Evolutionary conservation across 352 stramenopile genomes (phyloP).

Genomic region (Phytopythium vexans): DNA sequence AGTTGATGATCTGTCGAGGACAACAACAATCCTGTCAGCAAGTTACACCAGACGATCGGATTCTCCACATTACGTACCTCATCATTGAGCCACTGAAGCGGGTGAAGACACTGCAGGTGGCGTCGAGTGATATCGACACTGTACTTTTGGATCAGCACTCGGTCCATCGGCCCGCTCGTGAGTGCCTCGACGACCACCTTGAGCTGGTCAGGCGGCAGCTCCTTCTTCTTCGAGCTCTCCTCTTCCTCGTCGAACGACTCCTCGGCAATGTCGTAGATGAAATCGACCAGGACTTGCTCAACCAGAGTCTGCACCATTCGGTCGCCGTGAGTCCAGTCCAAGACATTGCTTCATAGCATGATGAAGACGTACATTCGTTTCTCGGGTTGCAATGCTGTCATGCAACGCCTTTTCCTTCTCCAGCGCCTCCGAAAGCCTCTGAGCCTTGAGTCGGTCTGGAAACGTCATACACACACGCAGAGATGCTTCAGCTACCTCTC

Average conservation of each 20-base stretch:
- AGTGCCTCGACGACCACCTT: slow-evolving; percentile 57
- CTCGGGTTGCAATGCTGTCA: slow-evolving; percentile 33
- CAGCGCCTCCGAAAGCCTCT: slow-evolving; percentile 31
- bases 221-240: slow-evolving; percentile 36
- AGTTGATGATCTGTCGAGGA: slow-evolving; percentile 70
- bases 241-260: slow-evolving; percentile 57
- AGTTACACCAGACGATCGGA: not conserved
- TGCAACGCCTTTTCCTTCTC: slow-evolving; percentile 41
- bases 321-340: not conserved
- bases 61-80: slow-evolving; percentile 31
- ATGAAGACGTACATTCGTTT: slow-evolving; percentile 30
- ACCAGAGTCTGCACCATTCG: slow-evolving; percentile 34
- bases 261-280: slow-evolving; percentile 51
- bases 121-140: slow-evolving; percentile 76
- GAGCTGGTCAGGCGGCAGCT: slow-evolving; percentile 63
- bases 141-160: slow-evolving; percentile 79
- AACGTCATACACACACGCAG: not conserved
- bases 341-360: not conserved
- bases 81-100: slow-evolving; percentile 76
- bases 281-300: slow-evolving; percentile 56
- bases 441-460: slow-evolving; percentile 33
- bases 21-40: not conserved
- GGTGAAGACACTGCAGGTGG: slow-evolving; percentile 70
- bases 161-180: slow-evolving; percentile 43
- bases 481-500: not conserved